phyloP scores from a whole-genome alignment of 2,329 filamentous ascomycete genomes.

The Ophiostoma ulmi region DNA sequence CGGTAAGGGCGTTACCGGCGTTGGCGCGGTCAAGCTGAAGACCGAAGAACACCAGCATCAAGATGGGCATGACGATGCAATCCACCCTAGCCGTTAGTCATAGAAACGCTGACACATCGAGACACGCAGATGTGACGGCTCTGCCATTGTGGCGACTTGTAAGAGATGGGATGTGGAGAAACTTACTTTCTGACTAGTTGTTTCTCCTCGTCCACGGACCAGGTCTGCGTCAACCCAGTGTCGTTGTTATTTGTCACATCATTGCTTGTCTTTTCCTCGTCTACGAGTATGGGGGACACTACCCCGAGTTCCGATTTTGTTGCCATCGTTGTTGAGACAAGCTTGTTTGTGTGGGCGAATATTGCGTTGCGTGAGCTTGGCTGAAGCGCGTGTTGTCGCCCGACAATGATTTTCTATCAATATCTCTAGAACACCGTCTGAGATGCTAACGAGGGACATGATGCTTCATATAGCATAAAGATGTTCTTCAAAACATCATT shows the following conservation, averaged over 20 bases:
- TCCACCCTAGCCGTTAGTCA: slow-evolving; percentile 31
- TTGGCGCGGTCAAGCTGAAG: slow-evolving; percentile 41
- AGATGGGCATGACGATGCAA: slow-evolving; percentile 40
- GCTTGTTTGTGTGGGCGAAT: not conserved
- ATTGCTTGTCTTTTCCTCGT: not conserved
- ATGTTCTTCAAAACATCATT: not conserved
- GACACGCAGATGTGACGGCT: not conserved
- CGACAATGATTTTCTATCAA: not conserved
- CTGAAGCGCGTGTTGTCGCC: not conserved
- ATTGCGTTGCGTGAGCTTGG: not conserved
- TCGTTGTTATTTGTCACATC: not conserved
- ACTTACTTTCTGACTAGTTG: slow-evolving; percentile 2
- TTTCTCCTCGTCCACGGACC: not conserved
- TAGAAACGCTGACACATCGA: not conserved
- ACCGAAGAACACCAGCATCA: slow-evolving; percentile 42
- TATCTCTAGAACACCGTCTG: not conserved
- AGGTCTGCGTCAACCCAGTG: not conserved
- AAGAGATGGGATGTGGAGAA: not conserved
- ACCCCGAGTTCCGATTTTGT: not conserved
- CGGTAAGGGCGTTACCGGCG: slow-evolving; percentile 48
- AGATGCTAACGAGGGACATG: not conserved
- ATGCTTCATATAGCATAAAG: not conserved
- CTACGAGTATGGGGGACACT: not conserved
- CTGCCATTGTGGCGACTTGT: too few relatives aligned
- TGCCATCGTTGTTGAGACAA: not conserved